Base-by-base conservation (phyloP, 176 grass and related monocot species). In the Otatea glauca region DNA sequence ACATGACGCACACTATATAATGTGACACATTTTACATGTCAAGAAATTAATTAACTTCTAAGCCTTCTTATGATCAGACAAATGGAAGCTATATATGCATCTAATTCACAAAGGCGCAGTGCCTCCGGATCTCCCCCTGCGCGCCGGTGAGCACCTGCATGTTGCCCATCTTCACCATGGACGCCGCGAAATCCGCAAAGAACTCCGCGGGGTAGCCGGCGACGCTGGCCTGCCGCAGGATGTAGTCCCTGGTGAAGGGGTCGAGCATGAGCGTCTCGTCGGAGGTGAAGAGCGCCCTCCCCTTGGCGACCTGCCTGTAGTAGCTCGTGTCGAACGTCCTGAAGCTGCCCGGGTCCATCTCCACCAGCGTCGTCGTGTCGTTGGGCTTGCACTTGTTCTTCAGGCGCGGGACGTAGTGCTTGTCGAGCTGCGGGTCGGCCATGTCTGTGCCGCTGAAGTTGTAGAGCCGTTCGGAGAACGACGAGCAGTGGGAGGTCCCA, bases 321-420 rank as follows among this genome's bases (percentile, higher is more conserved):
- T 91, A 97, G 76, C 92, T 77, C 3, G 83, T 80, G 81, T 97
- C 92, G 76, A 97, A 97, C 5, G 92, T 94, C 64, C 76, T 3
- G 88, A 91, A 94, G 88, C 94, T 97, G 13, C 94, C 94, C 0
- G 94, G 92, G 85, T 94, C 94, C 51, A 97, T 94, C 86, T 97
- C 94, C 80, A 92, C 90, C 76, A 92, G 86, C 32, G 86, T 88
- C 77, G 61, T 81, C 20, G 39, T 62, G 65, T 97, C 90, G 29
- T 65, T 75, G 12, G 81, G 88, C 23, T 32, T 32, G 81, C 92
- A 97, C 72, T 81, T 92, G 27, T 9, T 80, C 87, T 85, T 90
- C 73, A 97, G 74, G 4, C 86, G 86, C 2, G 58, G 71, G 3
- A 38, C 9, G 76, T 94, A 94, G 27, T 29, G 24, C 77, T 59